Evolutionary conservation across 1,284 basidiomycete species (phyloP).

Genomic region (Clitocybe nebularis): DNA sequence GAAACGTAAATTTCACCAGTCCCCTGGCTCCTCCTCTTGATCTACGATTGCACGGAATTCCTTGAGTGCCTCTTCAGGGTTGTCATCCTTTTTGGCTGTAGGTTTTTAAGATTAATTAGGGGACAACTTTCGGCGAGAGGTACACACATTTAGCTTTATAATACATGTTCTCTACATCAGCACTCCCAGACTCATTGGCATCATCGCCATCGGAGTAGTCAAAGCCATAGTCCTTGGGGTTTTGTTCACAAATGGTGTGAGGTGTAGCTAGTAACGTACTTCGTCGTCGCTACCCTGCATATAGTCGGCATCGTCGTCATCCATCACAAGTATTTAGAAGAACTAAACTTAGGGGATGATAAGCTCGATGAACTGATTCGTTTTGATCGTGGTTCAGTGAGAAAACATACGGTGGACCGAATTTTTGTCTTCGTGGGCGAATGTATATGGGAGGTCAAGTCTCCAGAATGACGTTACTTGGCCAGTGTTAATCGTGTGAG

Average conservation of each 20-base stretch:
- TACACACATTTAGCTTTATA: slow-evolving; percentile 91
- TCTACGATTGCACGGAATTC: slow-evolving; percentile 88
- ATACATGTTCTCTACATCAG: slow-evolving; percentile 98
- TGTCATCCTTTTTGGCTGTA: slow-evolving; percentile 87
- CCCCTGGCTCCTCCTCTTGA: slow-evolving; percentile 86
- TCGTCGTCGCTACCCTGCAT: slow-evolving; percentile 85
- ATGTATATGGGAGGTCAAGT: too few species aligned
- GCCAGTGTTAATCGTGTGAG: too few species aligned
- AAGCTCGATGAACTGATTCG: too few species aligned
- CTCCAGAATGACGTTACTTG: too few species aligned
- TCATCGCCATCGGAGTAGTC: slow-evolving; percentile 94
- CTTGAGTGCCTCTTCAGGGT: slow-evolving; percentile 83
- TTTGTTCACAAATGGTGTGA: slow-evolving; percentile 10
- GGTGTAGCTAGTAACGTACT: slow-evolving; percentile 34
- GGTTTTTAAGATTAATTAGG: slow-evolving; percentile 9
- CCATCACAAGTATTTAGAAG: slow-evolving; percentile 46
- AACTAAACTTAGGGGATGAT: too few species aligned
- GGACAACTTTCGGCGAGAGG: not conserved
- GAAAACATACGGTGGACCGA: too few species aligned
- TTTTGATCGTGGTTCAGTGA: too few species aligned
- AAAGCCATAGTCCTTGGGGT: slow-evolving; percentile 86
- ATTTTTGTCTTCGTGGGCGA: too few species aligned
- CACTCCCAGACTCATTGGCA: slow-evolving; percentile 73
- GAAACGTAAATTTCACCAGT: slow-evolving; percentile 59
- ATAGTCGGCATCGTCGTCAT: slow-evolving; percentile 87